phyloP scores from a whole-genome alignment of 2,329 filamentous ascomycete species.

The Cladophialophora yegresii region DNA sequence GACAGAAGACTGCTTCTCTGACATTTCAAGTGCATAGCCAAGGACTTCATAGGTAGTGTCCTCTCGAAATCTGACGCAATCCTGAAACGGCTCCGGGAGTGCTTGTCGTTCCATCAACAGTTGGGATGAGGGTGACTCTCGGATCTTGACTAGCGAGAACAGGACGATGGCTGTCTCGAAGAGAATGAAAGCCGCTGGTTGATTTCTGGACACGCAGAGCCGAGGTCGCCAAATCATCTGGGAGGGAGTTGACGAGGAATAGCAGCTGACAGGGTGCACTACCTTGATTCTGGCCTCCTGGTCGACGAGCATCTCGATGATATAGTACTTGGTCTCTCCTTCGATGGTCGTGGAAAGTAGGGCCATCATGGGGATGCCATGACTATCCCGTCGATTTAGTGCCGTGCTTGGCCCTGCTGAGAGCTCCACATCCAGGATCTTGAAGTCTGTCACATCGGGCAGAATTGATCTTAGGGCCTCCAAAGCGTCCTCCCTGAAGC shows the following conservation, averaged over 20 bases:
- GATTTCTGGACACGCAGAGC: slow-evolving; percentile 75
- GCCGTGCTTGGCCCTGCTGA: slow-evolving; percentile 31
- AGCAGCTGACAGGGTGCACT: slow-evolving; percentile 68
- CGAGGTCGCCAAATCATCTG: slow-evolving; percentile 57
- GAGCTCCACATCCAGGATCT: slow-evolving; percentile 70
- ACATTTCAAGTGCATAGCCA: slow-evolving; percentile 53
- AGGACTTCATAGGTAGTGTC: slow-evolving; percentile 54
- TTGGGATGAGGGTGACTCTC: slow-evolving; percentile 74
- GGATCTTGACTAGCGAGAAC: slow-evolving; percentile 67
- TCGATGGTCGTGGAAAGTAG: slow-evolving; percentile 61
- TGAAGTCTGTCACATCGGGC: slow-evolving; percentile 46
- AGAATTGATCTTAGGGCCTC: slow-evolving; percentile 54
- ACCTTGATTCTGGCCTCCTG: slow-evolving; percentile 61
- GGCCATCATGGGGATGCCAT: slow-evolving; percentile 56
- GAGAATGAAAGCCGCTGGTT: slow-evolving; percentile 76
- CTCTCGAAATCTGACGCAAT: slow-evolving; percentile 75
- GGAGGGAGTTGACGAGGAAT: slow-evolving; percentile 54
- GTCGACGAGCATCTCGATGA: slow-evolving; percentile 70
- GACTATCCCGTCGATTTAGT: slow-evolving; percentile 44
- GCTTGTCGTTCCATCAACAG: slow-evolving; percentile 67
- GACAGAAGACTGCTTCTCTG: slow-evolving; percentile 47
- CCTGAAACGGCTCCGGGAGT: slow-evolving; percentile 72
- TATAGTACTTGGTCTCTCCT: slow-evolving; percentile 64
- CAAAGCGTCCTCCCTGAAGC: slow-evolving; percentile 67
- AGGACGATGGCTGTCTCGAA: slow-evolving; percentile 78